Conservation (phyloP, 2,329 filamentous ascomycete genomes). For the Trichoderma semiorbis region DNA sequence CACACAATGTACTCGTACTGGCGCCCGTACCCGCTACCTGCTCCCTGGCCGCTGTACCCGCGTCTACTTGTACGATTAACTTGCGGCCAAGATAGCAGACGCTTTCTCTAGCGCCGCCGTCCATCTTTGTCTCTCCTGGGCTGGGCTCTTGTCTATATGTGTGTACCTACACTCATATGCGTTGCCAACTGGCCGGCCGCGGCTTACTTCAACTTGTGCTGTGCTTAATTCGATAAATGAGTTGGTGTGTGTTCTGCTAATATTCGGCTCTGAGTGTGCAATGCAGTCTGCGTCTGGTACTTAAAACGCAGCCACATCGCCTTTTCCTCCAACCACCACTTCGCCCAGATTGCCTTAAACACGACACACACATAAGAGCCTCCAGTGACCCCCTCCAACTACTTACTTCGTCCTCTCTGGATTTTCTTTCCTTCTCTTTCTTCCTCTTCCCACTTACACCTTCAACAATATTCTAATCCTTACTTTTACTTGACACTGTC, state of each 20-base stretch:
- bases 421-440: background rate
- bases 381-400: background rate
- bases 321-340: background rate
- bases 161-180: background rate
- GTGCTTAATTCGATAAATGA: background rate
- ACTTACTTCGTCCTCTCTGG: background rate
- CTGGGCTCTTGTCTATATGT: background rate
- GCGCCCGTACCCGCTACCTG: background rate
- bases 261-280: background rate
- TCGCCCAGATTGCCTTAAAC: background rate
- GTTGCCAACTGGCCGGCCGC: background rate
- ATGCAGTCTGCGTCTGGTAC: background rate
- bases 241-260: background rate
- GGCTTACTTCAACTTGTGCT: background rate
- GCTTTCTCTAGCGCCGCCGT: background rate
- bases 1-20: background rate
- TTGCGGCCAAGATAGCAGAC: background rate
- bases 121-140: background rate
- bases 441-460: background rate
- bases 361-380: background rate
- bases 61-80: background rate
- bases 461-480: background rate
- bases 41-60: background rate
- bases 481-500: background rate
- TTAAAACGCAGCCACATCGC: background rate